These are phyloP conservation scores for Austroboletus rostrupii DNA, from an alignment of 1,284 basidiomycete genomes.

Conservation along the genomic window DNA sequence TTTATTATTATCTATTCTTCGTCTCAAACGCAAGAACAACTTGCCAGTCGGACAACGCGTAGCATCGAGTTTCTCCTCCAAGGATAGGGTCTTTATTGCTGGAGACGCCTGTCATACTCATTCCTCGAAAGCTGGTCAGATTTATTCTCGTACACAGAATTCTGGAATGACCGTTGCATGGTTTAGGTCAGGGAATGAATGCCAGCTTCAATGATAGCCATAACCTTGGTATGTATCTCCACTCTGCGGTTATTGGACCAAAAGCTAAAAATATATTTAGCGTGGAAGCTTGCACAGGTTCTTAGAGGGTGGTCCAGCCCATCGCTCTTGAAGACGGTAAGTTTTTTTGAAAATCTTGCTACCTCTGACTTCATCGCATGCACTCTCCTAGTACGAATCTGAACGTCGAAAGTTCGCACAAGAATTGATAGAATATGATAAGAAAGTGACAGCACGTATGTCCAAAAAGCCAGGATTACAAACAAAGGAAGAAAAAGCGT, in stretches of 20 bases:
- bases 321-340: constrained; percentile 66
- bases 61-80: not conserved
- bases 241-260: not conserved
- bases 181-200: constrained; percentile 54
- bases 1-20: too few relatives aligned
- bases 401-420: constrained; percentile 72
- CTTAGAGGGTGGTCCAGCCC: constrained; percentile 35
- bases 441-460: constrained; percentile 71
- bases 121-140: not conserved
- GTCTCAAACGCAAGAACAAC: not conserved
- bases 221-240: constrained; percentile 41
- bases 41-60: not conserved
- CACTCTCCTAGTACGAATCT: constrained; percentile 50
- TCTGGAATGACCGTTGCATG: not conserved
- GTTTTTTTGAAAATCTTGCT: constrained; percentile 14
- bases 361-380: not conserved
- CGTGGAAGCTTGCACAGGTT: not conserved
- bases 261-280: not conserved
- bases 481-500: constrained; percentile 54
- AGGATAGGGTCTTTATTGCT: not conserved
- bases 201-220: constrained; percentile 76
- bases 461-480: constrained; percentile 66
- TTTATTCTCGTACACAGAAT: not conserved
- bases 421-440: constrained; percentile 78
- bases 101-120: not conserved